Conservation (phyloP, 768 basidiomycete genomes). For the Tricholoma matsutake region DNA sequence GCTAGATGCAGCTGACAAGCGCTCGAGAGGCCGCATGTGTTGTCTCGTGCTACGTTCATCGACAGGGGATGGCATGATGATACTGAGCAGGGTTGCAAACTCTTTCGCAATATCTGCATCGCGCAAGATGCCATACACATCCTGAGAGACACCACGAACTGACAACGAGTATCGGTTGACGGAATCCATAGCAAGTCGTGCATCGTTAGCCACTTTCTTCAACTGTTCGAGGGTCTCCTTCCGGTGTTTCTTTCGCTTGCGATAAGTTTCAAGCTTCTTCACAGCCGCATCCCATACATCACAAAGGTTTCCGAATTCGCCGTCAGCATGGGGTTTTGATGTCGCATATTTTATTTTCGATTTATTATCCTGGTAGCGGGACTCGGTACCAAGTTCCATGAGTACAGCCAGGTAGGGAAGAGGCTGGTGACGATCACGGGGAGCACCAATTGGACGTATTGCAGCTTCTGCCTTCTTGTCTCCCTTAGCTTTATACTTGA, state of each 20-base stretch:
- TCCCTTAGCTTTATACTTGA: neutral
- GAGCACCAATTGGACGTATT: neutral
- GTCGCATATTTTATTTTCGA: neutral
- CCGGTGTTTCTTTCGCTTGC: neutral
- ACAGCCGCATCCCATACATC: neutral
- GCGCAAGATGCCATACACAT: neutral
- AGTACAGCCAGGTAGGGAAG: neutral
- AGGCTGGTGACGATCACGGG: neutral
- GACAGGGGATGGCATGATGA: neutral
- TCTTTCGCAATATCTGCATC: neutral
- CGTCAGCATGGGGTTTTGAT: neutral
- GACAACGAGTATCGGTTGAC: neutral
- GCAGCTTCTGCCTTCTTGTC: neutral
- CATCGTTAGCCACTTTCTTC: neutral
- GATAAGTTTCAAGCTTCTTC: neutral
- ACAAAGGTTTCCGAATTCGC: neutral
- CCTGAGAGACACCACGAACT: neutral
- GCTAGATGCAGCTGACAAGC: neutral
- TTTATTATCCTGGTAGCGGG: neutral
- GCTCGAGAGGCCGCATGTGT: neutral
- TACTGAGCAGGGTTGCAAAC: neutral
- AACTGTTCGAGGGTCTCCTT: neutral
- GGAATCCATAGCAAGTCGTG: neutral
- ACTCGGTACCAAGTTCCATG: neutral
- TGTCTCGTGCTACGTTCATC: neutral